Percentiles rank a stretch among this genome's conserved stretches.
Evolutionary conservation across 2,329 filamentous ascomycete genomes (phyloP).

Genomic region (Aspergillus sergii): DNA sequence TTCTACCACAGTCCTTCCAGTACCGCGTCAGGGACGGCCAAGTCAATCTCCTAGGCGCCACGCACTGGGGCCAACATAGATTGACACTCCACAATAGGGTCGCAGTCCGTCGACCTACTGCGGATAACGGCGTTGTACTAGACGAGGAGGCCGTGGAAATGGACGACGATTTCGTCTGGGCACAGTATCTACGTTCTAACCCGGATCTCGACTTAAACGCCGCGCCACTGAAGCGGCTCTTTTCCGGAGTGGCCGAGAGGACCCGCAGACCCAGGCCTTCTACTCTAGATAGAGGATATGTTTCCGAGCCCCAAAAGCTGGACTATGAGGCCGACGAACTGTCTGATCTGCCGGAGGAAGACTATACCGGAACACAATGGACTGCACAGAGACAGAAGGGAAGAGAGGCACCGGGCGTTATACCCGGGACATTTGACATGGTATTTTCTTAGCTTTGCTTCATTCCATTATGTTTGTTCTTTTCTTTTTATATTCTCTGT

Average conservation of each 20-base stretch:
- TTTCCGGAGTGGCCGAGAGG: conserved; percentile 9
- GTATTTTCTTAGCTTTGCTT: not conserved
- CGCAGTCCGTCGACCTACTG: conserved; percentile 23
- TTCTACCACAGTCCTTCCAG: conserved; percentile 43
- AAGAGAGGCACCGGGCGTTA: not conserved
- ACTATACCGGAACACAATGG: not conserved
- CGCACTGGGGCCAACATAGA: conserved; percentile 19
- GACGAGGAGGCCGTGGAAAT: conserved; percentile 23
- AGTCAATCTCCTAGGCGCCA: conserved; percentile 41
- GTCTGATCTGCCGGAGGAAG: not conserved
- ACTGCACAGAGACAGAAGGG: not conserved
- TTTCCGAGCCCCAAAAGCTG: not conserved
- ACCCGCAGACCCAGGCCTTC: not conserved
- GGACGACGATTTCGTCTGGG: conserved; percentile 31
- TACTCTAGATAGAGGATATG: not conserved
- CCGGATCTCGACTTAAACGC: conserved; percentile 10
- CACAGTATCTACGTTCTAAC: conserved; percentile 5
- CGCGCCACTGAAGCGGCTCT: conserved; percentile 22
- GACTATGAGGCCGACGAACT: not conserved
- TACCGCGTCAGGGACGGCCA: conserved; percentile 44
- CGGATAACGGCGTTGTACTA: conserved; percentile 14
- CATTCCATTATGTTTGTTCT: not conserved
- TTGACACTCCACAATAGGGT: conserved; percentile 21
- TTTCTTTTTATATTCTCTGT: not conserved
- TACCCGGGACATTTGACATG: not conserved